A percentile compares a stretch with the other conserved stretches of the same genome.
Conservation (phyloP, 2,329 filamentous ascomycete species). For the Sclerotinia sclerotiorum region DNA sequence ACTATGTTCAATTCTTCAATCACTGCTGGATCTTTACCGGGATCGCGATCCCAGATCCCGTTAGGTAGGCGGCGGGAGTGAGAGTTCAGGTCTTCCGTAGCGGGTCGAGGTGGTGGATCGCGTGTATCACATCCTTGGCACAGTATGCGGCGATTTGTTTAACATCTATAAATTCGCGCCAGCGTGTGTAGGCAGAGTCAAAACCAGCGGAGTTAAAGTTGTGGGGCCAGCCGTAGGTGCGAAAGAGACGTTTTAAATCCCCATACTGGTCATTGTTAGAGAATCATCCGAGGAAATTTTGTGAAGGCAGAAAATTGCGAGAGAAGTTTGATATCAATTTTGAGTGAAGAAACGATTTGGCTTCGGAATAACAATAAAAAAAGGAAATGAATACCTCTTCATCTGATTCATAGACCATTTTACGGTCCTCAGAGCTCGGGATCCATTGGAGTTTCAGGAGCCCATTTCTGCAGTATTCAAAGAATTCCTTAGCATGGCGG, state of each 20-base stretch:
- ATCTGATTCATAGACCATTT: background rate
- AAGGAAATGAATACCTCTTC: background rate
- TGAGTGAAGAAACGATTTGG: background rate
- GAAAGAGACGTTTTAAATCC: constrained; percentile 1
- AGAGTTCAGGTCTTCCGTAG: background rate
- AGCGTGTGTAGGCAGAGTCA: background rate
- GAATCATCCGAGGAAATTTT: background rate
- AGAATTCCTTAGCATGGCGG: constrained; percentile 20
- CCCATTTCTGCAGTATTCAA: constrained; percentile 23
- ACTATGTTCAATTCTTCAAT: background rate
- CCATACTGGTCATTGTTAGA: background rate
- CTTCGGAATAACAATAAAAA: background rate
- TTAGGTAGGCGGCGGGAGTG: background rate
- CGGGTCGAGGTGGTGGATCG: background rate
- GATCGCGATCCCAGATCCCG: background rate
- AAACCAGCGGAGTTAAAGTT: constrained; percentile 5
- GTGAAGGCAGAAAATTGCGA: too few species aligned
- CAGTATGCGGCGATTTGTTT: background rate
- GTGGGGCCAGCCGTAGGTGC: constrained; percentile 10
- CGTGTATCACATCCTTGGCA: background rate
- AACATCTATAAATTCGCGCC: background rate
- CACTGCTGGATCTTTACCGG: background rate
- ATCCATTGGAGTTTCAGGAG: constrained; percentile 27
- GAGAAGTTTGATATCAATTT: background rate
- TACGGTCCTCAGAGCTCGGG: background rate